Conservation (phyloP, 78 protist species). For the Dictyostelium firmibasis region DNA sequence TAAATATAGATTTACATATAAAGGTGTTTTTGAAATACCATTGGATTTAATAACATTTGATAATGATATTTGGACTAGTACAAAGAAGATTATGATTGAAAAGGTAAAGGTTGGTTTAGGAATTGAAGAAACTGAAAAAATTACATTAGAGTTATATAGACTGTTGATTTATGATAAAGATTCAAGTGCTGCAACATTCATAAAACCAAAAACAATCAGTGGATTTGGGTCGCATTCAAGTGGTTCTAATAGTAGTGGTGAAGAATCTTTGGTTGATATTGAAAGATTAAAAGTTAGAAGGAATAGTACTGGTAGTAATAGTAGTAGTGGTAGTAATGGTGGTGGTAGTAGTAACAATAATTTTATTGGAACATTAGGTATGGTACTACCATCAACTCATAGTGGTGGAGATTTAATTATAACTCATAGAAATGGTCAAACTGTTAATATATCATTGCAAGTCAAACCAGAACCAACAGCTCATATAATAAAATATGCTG, state of each 20-base stretch:
- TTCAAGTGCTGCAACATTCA: neutral
- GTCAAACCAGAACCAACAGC: conserved; percentile 5
- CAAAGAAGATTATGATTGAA: conserved; percentile 4
- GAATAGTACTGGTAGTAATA: neutral
- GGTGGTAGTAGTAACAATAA: neutral
- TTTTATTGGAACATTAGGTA: conserved; percentile 9
- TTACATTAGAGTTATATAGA: neutral
- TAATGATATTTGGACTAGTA: neutral
- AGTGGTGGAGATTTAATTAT: conserved; percentile 18
- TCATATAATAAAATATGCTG: neutral
- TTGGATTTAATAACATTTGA: neutral
- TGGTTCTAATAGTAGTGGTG: neutral
- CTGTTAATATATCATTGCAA: neutral
- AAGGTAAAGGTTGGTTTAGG: neutral
- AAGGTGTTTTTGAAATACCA: neutral
- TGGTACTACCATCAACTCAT: conserved; percentile 17
- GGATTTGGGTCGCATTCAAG: neutral
- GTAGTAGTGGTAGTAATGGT: neutral
- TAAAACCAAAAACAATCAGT: neutral
- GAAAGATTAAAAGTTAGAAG: neutral
- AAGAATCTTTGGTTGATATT: neutral
- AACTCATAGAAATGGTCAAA: neutral
- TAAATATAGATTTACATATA: neutral
- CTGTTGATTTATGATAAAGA: neutral
- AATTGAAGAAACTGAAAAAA: neutral